Conservation (phyloP, 306 rosid species). For the Fragaria vesca region DNA sequence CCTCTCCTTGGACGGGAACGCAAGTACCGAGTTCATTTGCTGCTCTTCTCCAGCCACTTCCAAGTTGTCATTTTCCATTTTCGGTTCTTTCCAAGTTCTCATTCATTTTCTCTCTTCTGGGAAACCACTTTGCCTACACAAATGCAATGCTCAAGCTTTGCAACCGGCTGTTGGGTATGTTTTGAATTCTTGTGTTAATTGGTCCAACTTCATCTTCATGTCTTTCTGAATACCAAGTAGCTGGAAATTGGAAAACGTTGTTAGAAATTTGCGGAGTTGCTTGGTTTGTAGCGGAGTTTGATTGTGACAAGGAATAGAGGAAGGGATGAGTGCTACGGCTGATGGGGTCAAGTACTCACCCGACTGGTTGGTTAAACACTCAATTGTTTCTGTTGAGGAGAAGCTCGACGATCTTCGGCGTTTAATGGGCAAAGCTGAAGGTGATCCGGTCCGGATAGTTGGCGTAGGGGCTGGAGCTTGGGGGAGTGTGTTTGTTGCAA, state of each 20-base stretch:
- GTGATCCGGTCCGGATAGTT: slow-evolving; percentile 85
- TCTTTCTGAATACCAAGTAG: too few relatives aligned
- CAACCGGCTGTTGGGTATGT: neutral
- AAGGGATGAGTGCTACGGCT: slow-evolving; percentile 43
- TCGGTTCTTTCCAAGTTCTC: too few relatives aligned
- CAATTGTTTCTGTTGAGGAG: slow-evolving; percentile 58
- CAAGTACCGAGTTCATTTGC: too few relatives aligned
- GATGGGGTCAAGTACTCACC: neutral
- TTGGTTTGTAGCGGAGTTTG: slow-evolving; percentile 6
- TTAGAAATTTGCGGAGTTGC: slow-evolving; percentile 9
- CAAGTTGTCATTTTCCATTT: too few relatives aligned
- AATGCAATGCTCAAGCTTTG: neutral
- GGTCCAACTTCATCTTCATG: neutral
- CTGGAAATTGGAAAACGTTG: neutral
- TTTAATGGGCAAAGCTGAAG: slow-evolving; percentile 67
- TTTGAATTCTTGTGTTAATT: neutral
- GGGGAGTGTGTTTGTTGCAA: slow-evolving; percentile 91
- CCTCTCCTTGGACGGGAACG: too few relatives aligned
- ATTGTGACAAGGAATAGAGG: slow-evolving; percentile 22
- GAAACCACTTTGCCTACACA: neutral
- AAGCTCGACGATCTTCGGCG: slow-evolving; percentile 80
- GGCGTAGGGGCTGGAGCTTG: slow-evolving; percentile 98
- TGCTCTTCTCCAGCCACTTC: too few relatives aligned
- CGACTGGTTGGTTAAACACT: slow-evolving; percentile 32
- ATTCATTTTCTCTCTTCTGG: neutral